Base-by-base conservation (phyloP, 2,329 filamentous ascomycete genomes). In the Monilinia laxa region DNA sequence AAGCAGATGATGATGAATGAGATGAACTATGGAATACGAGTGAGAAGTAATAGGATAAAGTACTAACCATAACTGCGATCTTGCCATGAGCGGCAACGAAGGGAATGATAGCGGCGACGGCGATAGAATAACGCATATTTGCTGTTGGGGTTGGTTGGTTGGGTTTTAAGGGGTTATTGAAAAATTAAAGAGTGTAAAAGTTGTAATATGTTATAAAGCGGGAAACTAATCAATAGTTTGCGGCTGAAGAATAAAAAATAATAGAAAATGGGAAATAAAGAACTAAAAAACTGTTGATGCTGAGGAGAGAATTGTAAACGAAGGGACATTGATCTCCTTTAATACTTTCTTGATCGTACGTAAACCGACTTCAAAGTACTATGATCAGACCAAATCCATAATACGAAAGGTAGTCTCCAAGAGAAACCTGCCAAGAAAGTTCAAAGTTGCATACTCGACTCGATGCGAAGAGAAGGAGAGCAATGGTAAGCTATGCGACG, bases 71-170 rank as follows among this genome's bases (percentile, higher is more conserved):
- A 67, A 74, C 72, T 67, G 73, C 81, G 77, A 90, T 87, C 71
- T 83, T 85, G 68, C 82, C 81, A 80, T 90, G 87, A 73, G 83
- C 85, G 70, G 85, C 80, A 70, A 84, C 86, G 63, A 89, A 81
- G 70, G 82, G 78, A 73, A 81, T 81, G 69, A 81, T 78, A 71
- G 84, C 79, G 74, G 87, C 76, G 77, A 72, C 69, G 68, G 68
- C 51, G 66, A 74, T 64, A 68, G 73, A 58, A 67, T 71, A 62
- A 65, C 73, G 73, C 69, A 71, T 68, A 65, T 72, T 68, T 71
- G 72, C 73, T 47, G 66, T 73, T 63, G 56, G 58, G 65, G 69
- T 69, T 65, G 66, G 20, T 67, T 58, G 65, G 20, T 69, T 65
- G 68, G 16, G 38, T 55, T 49, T 45, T 65, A 35, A 47, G 40